Evolutionary conservation across 2,329 filamentous ascomycete species (phyloP), one percentile per base, ranked within the genome.

Genomic region (Plectosphaerella sp.): DNA sequence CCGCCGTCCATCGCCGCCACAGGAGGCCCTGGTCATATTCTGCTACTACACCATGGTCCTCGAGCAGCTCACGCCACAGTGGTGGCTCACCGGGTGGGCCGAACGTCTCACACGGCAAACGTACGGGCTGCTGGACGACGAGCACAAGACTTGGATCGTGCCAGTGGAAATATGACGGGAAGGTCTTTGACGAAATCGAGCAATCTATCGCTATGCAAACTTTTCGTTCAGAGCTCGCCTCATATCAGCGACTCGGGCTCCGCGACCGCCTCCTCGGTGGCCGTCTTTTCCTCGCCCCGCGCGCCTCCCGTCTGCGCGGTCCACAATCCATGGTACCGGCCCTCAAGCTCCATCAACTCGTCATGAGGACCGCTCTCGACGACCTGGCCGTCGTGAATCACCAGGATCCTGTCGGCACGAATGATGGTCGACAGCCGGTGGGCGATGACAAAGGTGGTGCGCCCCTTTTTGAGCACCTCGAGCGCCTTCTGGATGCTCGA

Each of bases 361-460:
- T 79, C 73, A 53, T 88, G 86, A 39, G 67, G 77, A 9, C 86
- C 86, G 58, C 82, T 74, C 62, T 88, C 84, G n/a, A 81, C 72
- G 47, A 88, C 76, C 57, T 77, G 71, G 11, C 86, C 86, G 49
- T 82, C 74, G 43, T 80, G 75, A 45, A 89, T 75, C 10, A 88
- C 86, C 49, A 88, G 76, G 54, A 88, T 87, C 22, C 77, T 74
- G 58, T 88, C 83, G 3, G 85, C 84, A 57, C 85, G 84, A 71
- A 86, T 83, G 51, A 89, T 83, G 0, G 87, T 90, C 0, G 86
- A 88, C 22, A 89, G 70, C 10, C 86, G 79, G 63, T 89, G 86
- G 0, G 84, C 84, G 28, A 88, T 82, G 24, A 87, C 80, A 56
- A 87, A 85, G 0, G 83, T 87, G 2, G 84, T 88, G 22, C 84